Percentiles rank a stretch among this genome's conserved stretches.
phyloP scores from a whole-genome alignment of 2,329 filamentous ascomycete species.

The Periglandula ipomoeae region DNA sequence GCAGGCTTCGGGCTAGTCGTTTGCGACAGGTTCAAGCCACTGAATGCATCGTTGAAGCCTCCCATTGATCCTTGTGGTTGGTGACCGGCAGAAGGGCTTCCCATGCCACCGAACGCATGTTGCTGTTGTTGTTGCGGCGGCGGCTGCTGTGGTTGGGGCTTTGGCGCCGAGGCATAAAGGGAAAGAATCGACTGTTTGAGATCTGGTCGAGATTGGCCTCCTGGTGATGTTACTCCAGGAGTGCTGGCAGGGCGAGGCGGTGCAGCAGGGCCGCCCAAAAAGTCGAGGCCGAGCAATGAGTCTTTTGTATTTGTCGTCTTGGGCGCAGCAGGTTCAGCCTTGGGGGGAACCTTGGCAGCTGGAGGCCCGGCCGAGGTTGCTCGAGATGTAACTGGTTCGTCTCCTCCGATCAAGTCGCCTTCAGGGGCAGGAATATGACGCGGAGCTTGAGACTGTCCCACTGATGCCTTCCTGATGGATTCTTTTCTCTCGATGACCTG shows the following conservation, averaged over 20 bases:
- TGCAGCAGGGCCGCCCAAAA: conserved; percentile 67
- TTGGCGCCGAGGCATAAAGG: conserved; percentile 77
- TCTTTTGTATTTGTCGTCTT: conserved; percentile 69
- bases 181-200: conserved; percentile 96
- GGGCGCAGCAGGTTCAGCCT: conserved; percentile 56
- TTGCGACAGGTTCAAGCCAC: conserved; percentile 35
- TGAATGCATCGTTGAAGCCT: conserved; percentile 69
- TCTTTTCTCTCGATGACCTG: conserved; percentile 52
- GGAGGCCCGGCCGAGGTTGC: conserved; percentile 66
- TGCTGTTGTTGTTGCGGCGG: conserved; percentile 23
- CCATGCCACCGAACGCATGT: conserved; percentile 55
- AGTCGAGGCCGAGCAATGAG: conserved; percentile 85
- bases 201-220: conserved; percentile 72
- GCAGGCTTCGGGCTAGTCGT: conserved; percentile 33
- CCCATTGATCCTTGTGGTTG: conserved; percentile 42
- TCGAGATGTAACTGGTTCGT: conserved; percentile 57
- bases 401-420: conserved; percentile 76
- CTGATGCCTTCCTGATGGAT: conserved; percentile 50
- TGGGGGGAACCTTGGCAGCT: conserved; percentile 46
- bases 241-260: conserved; percentile 80
- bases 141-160: conserved; percentile 53
- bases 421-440: conserved; percentile 33
- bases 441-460: conserved; percentile 32
- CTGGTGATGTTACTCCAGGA: conserved; percentile 50
- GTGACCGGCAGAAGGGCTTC: conserved; percentile 44